phyloP scores from a whole-genome alignment of 805 yeast genomes.

The Hanseniaspora osmophila region DNA sequence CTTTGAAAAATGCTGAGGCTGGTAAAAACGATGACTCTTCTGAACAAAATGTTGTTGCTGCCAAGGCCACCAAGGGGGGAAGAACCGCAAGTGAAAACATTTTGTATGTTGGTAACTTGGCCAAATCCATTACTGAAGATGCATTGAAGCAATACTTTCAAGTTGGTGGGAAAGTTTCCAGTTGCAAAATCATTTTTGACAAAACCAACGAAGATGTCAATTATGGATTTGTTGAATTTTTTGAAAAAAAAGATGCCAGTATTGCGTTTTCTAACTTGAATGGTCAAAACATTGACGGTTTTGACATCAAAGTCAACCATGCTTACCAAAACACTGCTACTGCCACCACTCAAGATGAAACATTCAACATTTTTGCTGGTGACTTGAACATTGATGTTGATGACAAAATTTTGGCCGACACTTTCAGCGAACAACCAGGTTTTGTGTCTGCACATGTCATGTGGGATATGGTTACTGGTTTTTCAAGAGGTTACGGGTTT shows the following conservation, averaged over 20 bases:
- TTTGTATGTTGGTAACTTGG: constrained; percentile 65
- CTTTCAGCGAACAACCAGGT: constrained; percentile 45
- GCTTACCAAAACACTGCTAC: constrained; percentile 69
- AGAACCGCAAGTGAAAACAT: constrained; percentile 63
- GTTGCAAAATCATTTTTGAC: constrained; percentile 61
- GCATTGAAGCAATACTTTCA: constrained; percentile 47
- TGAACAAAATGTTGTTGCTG: constrained; percentile 30
- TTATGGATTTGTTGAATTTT: constrained; percentile 75
- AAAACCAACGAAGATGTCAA: constrained; percentile 60
- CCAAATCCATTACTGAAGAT: constrained; percentile 50
- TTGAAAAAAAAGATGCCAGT: constrained; percentile 41
- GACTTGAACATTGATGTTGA: constrained; percentile 72
- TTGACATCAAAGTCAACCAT: constrained; percentile 56
- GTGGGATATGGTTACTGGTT: constrained; percentile 94
- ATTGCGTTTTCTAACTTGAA: constrained; percentile 47
- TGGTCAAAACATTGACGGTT: constrained; percentile 40
- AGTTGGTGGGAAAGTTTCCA: constrained; percentile 43
- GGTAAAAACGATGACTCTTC: constrained; percentile 6
- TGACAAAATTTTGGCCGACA: constrained; percentile 50
- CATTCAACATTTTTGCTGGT: constrained; percentile 70
- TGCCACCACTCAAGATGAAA: constrained; percentile 28
- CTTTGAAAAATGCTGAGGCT: constrained; percentile 3
- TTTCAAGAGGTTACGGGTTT: constrained; percentile 86
- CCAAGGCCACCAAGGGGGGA: constrained; percentile 69
- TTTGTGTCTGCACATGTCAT: constrained; percentile 77